These are phyloP conservation scores for Erucastrum elatum DNA, from an alignment of 345 rosid genomes.

Conservation along the genomic window DNA sequence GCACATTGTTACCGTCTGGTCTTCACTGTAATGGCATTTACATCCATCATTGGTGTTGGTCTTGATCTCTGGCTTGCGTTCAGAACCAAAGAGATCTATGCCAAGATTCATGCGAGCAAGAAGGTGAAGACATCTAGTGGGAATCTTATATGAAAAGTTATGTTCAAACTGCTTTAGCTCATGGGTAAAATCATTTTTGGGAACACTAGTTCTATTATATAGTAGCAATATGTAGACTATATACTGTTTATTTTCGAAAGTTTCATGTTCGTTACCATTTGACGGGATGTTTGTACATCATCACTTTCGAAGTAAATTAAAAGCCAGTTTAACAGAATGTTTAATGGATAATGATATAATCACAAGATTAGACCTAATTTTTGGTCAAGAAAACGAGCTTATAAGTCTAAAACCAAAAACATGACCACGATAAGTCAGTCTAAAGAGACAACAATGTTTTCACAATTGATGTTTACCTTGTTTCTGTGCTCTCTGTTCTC, in stretches of 20 bases:
- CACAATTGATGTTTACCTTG: not conserved
- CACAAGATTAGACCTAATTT: not conserved
- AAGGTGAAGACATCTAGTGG: constrained; percentile 45
- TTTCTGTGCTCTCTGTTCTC: not conserved
- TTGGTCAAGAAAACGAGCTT: not conserved
- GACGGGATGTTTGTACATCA: too few species aligned
- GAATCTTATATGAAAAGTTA: constrained; percentile 14
- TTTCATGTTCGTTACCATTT: not conserved
- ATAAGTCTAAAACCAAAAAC: not conserved
- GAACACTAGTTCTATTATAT: not conserved
- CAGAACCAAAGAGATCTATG: constrained; percentile 49
- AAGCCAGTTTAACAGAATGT: not conserved
- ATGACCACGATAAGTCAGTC: not conserved
- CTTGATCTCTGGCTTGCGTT: constrained; percentile 45
- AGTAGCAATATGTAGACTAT: not conserved
- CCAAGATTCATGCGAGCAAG: constrained; percentile 53
- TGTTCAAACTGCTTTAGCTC: not conserved
- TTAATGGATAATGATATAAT: not conserved
- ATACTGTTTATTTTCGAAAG: too few species aligned
- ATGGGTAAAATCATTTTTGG: constrained; percentile 8
- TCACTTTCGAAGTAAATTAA: too few species aligned
- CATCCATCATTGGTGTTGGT: constrained; percentile 49
- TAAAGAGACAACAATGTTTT: not conserved
- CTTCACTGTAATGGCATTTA: constrained; percentile 49
- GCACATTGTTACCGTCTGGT: constrained; percentile 51